Conservation (phyloP, 176 grass and related monocot genomes). For the Triticum urartu region DNA sequence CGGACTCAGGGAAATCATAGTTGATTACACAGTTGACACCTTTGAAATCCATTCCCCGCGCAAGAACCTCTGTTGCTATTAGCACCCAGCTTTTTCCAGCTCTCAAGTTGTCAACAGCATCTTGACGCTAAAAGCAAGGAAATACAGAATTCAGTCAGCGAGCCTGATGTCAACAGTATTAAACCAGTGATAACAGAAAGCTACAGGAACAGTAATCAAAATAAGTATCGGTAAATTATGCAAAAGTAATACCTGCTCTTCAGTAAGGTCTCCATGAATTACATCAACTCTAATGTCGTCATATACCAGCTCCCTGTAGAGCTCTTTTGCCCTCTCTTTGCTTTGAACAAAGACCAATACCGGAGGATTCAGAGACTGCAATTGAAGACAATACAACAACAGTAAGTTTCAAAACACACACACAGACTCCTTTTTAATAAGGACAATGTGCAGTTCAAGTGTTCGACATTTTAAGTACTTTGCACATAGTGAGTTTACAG, state of each 20-base stretch:
- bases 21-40: slow-evolving; percentile 88
- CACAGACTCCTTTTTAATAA: not conserved
- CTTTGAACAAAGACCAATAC: slow-evolving; percentile 97
- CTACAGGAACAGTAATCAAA: not conserved
- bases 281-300: slow-evolving; percentile 80
- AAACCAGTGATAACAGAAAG: not conserved
- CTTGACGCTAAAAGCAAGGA: slow-evolving; percentile 56
- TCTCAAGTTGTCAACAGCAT: slow-evolving; percentile 97
- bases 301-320: slow-evolving; percentile 92
- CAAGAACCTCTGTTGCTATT: slow-evolving; percentile 92
- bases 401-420: not conserved
- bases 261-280: slow-evolving; percentile 89
- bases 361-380: slow-evolving; percentile 78
- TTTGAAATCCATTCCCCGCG: slow-evolving; percentile 98
- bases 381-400: slow-evolving; percentile 20
- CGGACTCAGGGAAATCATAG: slow-evolving; percentile 96
- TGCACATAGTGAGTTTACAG: not conserved
- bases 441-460: not conserved
- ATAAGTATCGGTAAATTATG: slow-evolving; percentile 7
- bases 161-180: not conserved
- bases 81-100: slow-evolving; percentile 86
- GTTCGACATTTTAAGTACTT: not conserved
- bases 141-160: slow-evolving; percentile 20
- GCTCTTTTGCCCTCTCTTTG: slow-evolving; percentile 98
- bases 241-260: slow-evolving; percentile 66